These are phyloP conservation scores for Dipodascopsis tothii DNA, from an alignment of 805 yeast genomes.

Conservation along the genomic window DNA sequence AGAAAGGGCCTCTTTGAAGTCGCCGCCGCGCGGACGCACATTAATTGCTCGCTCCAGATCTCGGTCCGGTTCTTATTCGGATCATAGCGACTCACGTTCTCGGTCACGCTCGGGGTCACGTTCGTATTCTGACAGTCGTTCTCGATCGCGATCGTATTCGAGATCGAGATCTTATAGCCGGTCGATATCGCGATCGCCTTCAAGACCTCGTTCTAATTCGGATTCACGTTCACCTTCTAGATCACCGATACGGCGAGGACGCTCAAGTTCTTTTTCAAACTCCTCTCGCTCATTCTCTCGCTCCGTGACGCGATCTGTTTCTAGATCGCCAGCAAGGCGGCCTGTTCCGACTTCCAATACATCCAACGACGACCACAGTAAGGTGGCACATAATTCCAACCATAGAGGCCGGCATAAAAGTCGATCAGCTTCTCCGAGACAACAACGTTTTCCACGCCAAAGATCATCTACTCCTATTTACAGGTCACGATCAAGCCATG, in stretches of 20 bases:
- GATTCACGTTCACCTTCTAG: slow-evolving; percentile 7
- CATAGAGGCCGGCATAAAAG: too few relatives aligned
- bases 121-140: neutral
- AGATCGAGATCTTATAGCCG: too few relatives aligned
- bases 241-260: neutral
- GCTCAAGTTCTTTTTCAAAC: too few relatives aligned
- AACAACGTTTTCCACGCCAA: too few relatives aligned
- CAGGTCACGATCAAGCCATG: too few relatives aligned
- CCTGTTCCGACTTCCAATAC: too few relatives aligned
- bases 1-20: slow-evolving; percentile 20
- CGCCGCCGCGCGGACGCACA: neutral
- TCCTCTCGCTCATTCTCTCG: slow-evolving; percentile 3
- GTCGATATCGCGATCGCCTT: slow-evolving; percentile 9
- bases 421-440: too few relatives aligned
- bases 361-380: too few relatives aligned
- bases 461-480: too few relatives aligned
- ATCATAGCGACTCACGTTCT: slow-evolving; percentile 1
- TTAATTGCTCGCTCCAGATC: neutral
- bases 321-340: too few relatives aligned
- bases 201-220: slow-evolving; percentile 10
- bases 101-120: slow-evolving; percentile 3
- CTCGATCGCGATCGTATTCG: slow-evolving; percentile 2
- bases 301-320: slow-evolving; percentile 1
- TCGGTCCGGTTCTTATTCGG: neutral
- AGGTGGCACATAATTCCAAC: too few relatives aligned